Conservation (phyloP, 2,329 filamentous ascomycete genomes). For the Polychaeton citri region DNA sequence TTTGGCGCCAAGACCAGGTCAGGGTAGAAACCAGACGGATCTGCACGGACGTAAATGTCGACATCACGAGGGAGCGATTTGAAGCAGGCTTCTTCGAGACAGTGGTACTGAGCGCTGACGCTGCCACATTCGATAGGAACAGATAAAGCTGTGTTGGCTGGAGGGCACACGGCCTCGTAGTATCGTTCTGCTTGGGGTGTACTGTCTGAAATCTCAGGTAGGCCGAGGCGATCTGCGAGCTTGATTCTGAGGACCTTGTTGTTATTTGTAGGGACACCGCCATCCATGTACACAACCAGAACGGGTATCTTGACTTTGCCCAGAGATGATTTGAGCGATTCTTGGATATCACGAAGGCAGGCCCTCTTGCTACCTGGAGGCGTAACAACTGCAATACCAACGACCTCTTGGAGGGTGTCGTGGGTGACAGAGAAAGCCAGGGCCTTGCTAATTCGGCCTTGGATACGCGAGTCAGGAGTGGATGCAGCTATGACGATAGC, state of each 20-base stretch:
- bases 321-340: constrained; percentile 33
- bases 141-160: constrained; percentile 33
- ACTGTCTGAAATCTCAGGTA: constrained; percentile 33
- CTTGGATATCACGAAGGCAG: constrained; percentile 37
- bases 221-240: constrained; percentile 34
- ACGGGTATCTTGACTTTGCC: constrained; percentile 42
- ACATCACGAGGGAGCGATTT: constrained; percentile 8
- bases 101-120: constrained; percentile 6
- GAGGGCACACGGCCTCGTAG: constrained; percentile 37
- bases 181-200: constrained; percentile 34
- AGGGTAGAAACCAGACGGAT: constrained; percentile 15
- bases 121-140: constrained; percentile 23
- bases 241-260: constrained; percentile 46
- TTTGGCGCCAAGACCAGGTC: constrained; percentile 22
- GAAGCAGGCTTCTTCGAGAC: constrained; percentile 7
- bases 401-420: constrained; percentile 42
- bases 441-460: constrained; percentile 34
- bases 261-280: constrained; percentile 42
- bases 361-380: constrained; percentile 29
- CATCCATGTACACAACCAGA: constrained; percentile 42
- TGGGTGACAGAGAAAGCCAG: constrained; percentile 42
- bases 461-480: constrained; percentile 29
- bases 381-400: constrained; percentile 40
- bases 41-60: constrained; percentile 15
- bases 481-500: constrained; percentile 37